These are phyloP conservation scores for Akanthomyces dipterigenus DNA, from an alignment of 2,329 filamentous ascomycete genomes.

Conservation along the genomic window DNA sequence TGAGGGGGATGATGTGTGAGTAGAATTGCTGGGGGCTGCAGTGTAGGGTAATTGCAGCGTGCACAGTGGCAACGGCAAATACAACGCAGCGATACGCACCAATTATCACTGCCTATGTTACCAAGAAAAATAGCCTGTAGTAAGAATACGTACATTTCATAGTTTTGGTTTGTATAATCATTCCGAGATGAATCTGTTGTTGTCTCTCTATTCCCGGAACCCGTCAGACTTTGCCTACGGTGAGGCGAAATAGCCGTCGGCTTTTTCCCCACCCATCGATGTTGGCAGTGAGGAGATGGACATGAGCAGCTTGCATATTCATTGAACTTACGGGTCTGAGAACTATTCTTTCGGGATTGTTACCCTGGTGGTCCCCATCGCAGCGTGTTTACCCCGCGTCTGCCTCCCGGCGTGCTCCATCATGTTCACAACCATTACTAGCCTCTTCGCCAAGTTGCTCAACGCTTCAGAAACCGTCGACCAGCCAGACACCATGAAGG, in stretches of 20 bases:
- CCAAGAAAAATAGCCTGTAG: no score
- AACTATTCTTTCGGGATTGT: not conserved
- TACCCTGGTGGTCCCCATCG: not conserved
- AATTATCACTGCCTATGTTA: no score
- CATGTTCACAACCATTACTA: not conserved
- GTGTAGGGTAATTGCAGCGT: no score
- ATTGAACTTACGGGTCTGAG: not conserved
- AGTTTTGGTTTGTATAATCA: no score
- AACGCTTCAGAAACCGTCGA: not conserved
- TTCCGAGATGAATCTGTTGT: no score
- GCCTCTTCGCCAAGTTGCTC: not conserved
- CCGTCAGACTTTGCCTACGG: not conserved
- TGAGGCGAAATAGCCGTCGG: not conserved
- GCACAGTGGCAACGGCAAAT: no score
- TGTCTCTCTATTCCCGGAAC: not conserved
- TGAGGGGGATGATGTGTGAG: no score
- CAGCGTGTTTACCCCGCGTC: not conserved
- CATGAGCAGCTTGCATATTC: not conserved
- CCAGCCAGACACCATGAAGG: conserved; percentile 1
- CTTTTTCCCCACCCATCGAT: not conserved
- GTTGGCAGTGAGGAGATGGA: not conserved
- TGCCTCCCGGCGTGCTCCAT: not conserved
- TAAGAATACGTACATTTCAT: no score
- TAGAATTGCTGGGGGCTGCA: no score
- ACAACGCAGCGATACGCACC: no score